These are phyloP conservation scores for Myxozyma udenii DNA, from an alignment of 805 yeast species.

Conservation along the genomic window DNA sequence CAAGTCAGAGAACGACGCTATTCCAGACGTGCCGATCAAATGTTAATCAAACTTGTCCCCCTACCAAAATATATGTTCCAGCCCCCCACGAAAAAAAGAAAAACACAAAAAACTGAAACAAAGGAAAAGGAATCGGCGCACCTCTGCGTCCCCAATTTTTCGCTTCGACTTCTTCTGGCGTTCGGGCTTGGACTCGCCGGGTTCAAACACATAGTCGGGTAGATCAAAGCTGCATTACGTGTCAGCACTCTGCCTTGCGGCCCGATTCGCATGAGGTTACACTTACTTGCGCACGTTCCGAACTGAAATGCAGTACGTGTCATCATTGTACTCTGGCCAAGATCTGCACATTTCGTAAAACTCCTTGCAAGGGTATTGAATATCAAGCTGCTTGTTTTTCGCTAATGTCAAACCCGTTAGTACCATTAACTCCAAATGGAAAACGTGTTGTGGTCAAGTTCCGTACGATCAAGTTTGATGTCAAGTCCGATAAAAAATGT, in stretches of 20 bases:
- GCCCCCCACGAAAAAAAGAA: background rate
- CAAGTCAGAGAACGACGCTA: background rate
- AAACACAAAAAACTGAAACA: background rate
- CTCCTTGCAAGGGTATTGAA: constrained; percentile 86
- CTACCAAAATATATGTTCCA: background rate
- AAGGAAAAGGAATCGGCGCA: constrained; percentile 5
- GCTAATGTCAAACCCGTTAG: constrained; percentile 10
- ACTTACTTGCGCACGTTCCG: constrained; percentile 62
- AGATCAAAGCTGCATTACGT: constrained; percentile 51
- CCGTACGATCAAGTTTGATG: constrained; percentile 41
- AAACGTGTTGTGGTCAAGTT: background rate
- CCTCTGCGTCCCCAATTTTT: constrained; percentile 19
- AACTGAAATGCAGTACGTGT: constrained; percentile 57
- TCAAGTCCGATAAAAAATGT: constrained; percentile 79
- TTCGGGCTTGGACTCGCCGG: constrained; percentile 72
- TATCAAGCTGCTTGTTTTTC: constrained; percentile 51
- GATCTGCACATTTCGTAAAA: constrained; percentile 76
- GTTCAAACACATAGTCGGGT: constrained; percentile 78
- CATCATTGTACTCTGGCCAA: constrained; percentile 65
- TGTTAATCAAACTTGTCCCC: background rate
- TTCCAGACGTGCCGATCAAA: background rate
- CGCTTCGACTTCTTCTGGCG: constrained; percentile 51
- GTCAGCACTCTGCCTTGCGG: background rate
- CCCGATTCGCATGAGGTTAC: background rate
- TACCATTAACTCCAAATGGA: background rate